phyloP scores from a whole-genome alignment of 306 rosid species.

The Purshia tridentata region DNA sequence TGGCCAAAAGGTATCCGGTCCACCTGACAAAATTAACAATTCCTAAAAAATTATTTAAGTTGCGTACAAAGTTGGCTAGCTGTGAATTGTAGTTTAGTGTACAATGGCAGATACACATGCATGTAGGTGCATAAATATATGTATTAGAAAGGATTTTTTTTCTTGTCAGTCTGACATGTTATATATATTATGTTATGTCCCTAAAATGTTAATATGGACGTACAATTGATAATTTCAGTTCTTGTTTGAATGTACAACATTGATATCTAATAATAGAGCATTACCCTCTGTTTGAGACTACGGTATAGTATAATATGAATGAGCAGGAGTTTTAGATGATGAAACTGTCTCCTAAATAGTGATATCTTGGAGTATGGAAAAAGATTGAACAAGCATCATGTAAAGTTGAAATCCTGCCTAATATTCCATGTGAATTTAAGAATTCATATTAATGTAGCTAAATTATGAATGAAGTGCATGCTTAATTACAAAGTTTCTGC shows the following conservation, averaged over 20 bases:
- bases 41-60: not conserved
- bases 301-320: too few species aligned
- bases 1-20: constrained; percentile 76
- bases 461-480: not conserved
- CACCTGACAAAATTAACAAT: constrained; percentile 42
- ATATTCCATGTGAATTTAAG: not conserved
- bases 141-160: too few species aligned
- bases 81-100: not conserved
- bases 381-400: not conserved
- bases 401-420: not conserved
- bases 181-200: not conserved
- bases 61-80: not conserved
- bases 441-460: not conserved
- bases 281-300: too few species aligned
- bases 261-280: too few species aligned
- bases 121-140: not conserved
- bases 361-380: not conserved
- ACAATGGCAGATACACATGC: not conserved
- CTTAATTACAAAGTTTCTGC: constrained; percentile 77
- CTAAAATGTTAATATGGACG: not conserved
- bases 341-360: not conserved
- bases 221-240: not conserved
- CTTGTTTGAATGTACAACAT: not conserved
- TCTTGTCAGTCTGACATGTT: too few species aligned
- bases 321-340: not conserved